Evolutionary conservation across 495 filamentous ascomycete genomes (phyloP), one percentile per base, ranked within the genome.

Genomic region (Tuber indicum): DNA sequence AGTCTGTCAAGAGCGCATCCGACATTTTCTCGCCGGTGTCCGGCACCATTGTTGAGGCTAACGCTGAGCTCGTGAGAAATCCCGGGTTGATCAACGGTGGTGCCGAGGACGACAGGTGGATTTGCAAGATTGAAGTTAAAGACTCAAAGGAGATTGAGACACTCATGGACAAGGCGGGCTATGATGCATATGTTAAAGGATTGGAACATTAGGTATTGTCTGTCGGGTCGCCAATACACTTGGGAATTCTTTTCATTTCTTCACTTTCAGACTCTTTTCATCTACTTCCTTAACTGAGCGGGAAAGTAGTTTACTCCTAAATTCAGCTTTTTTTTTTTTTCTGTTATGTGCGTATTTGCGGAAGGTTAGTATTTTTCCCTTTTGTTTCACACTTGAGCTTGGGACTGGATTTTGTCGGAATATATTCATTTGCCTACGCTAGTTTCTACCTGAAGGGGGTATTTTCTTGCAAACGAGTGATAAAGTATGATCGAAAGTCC

Each of bases 1-100:
- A 99, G 88, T 97, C 93, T 16, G 96, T 99, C 84, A 99, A 99
- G 88, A 94, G 92, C 69, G 96, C 96, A 26, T 95, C 93, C 77
- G 96, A 99, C 84, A 97, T 99, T 86, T 91, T 96, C 84, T 91
- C 94, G 7, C 96, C 96, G 42, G 88, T 97, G 72, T 86, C 88
- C 47, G 93, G 95, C 78, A 92, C 85, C 79, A 88, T 99, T 72
- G 88, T 90, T 44, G 88, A 88, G 79, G 87, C 89, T 71, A 99
- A 99, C 86, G 77, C 81, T 3, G 74, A 88, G 74, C 88, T 99
- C 74, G 91, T 93, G 84, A 92, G 96, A 84, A 93, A 91, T 86
- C 94, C 96, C 42, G 90, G 88, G 79, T 89, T 88, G 45, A 93
- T 98, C 85, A 99, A 97, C 86, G 87, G 88, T 81, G 87, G 87